A percentile compares a stretch with the other conserved stretches of the same genome.
phyloP scores from a whole-genome alignment of 768 basidiomycete species.

The Kwoniella sp. region DNA sequence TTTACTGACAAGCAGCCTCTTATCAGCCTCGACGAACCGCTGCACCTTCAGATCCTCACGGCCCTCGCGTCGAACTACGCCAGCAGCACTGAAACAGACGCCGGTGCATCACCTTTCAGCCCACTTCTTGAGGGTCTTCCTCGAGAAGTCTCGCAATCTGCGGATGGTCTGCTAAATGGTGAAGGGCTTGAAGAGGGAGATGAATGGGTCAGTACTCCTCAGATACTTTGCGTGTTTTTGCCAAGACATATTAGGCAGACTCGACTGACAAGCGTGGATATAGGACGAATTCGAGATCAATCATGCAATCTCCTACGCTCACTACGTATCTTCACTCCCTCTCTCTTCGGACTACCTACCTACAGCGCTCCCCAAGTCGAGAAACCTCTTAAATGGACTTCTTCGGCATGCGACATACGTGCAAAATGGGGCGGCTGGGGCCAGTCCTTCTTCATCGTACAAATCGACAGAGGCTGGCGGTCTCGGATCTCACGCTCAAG shows the following conservation, averaged over 20 bases:
- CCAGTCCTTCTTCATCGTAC: conserved; percentile 39
- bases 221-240: not conserved
- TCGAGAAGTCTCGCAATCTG: not conserved
- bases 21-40: conserved; percentile 48
- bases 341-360: conserved; percentile 25
- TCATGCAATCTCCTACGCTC: conserved; percentile 52
- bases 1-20: not conserved
- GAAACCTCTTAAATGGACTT: conserved; percentile 32
- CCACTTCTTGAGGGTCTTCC: conserved; percentile 34
- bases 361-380: conserved; percentile 29
- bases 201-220: conserved; percentile 39
- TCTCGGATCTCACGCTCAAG: conserved; percentile 24
- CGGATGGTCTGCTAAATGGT: not conserved
- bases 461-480: conserved; percentile 11
- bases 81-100: conserved; percentile 8
- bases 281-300: conserved; percentile 49
- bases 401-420: conserved; percentile 26
- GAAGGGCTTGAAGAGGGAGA: conserved; percentile 31
- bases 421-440: conserved; percentile 1
- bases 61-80: conserved; percentile 47
- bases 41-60: conserved; percentile 50
- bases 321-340: conserved; percentile 48
- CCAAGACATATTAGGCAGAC: not conserved
- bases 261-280: not conserved
- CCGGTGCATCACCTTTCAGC: conserved; percentile 12